A percentile compares a stretch with the other conserved stretches of the same genome.
phyloP scores from a whole-genome alignment of 192 early-diverging fungal genomes.

The Rhizoclosmatium sp. region DNA sequence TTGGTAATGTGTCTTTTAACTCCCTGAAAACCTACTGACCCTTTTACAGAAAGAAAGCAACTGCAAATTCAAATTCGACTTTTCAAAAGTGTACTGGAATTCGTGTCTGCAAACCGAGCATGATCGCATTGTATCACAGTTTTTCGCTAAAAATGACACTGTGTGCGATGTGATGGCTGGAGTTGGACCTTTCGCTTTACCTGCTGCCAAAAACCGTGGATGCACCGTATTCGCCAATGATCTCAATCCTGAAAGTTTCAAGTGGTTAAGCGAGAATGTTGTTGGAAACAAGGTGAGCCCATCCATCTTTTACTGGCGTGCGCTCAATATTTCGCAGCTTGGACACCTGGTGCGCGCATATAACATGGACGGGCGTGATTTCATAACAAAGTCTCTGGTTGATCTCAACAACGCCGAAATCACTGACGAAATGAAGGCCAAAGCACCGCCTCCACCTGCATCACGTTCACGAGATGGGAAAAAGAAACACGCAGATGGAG shows the following conservation, averaged over 20 bases:
- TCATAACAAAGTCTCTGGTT: conserved; percentile 79
- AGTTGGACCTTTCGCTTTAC: conserved; percentile 95
- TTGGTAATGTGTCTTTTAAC: conserved; percentile 59
- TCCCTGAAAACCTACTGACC: not conserved
- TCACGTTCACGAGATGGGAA: not conserved
- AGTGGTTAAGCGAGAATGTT: conserved; percentile 84
- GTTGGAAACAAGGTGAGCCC: conserved; percentile 78
- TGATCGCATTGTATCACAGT: conserved; percentile 79
- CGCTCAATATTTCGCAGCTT: conserved; percentile 48
- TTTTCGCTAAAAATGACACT: conserved; percentile 73
- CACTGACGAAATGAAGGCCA: conserved; percentile 34
- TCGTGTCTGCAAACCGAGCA: conserved; percentile 95
- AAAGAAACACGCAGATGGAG: conserved; percentile 24
- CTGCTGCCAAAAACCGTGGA: conserved; percentile 81
- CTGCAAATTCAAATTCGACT: conserved; percentile 92
- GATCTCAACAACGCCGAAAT: conserved; percentile 62
- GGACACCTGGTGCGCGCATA: conserved; percentile 71
- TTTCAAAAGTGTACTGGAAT: conserved; percentile 99
- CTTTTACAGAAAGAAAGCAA: conserved; percentile 80
- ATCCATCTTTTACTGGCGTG: not conserved
- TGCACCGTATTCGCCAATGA: conserved; percentile 96
- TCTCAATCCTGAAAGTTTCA: conserved; percentile 90
- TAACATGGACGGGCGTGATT: conserved; percentile 91
- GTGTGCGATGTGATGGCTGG: conserved; percentile 98
- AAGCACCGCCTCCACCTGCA: conserved; percentile 23